Evolutionary conservation across 176 grass and related monocot species (phyloP).

Genomic region (Aegilops tauschii): DNA sequence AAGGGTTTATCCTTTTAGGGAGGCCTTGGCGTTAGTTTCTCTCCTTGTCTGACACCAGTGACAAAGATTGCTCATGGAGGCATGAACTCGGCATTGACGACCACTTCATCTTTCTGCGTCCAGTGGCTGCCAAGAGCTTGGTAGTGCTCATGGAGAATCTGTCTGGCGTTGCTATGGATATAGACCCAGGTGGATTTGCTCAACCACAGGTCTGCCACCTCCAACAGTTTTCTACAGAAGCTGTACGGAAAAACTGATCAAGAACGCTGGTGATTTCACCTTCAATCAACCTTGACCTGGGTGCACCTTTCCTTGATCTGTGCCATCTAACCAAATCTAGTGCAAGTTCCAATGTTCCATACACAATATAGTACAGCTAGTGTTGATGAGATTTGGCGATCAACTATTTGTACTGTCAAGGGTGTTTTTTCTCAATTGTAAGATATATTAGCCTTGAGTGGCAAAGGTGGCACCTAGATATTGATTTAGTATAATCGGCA

Average conservation of each 20-base stretch:
- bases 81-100: too few species aligned
- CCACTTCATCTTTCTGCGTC: too few species aligned
- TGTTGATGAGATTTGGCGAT: neutral
- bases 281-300: neutral
- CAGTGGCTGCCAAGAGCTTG: too few species aligned
- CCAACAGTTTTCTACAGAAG: neutral
- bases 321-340: neutral
- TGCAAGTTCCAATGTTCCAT: neutral
- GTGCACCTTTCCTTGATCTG: neutral
- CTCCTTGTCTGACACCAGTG: too few species aligned
- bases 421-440: neutral
- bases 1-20: too few species aligned
- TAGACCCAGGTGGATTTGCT: too few species aligned
- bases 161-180: too few species aligned
- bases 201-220: neutral
- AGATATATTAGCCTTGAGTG: neutral
- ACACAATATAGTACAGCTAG: neutral
- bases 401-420: neutral
- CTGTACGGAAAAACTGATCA: neutral
- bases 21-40: too few species aligned
- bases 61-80: too few species aligned
- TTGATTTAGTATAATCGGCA: constrained; percentile 1
- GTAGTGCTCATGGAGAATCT: too few species aligned
- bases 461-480: neutral
- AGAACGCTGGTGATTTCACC: neutral